Conservation (phyloP, 179 eudicot genomes). For the Spinacia oleracea region DNA sequence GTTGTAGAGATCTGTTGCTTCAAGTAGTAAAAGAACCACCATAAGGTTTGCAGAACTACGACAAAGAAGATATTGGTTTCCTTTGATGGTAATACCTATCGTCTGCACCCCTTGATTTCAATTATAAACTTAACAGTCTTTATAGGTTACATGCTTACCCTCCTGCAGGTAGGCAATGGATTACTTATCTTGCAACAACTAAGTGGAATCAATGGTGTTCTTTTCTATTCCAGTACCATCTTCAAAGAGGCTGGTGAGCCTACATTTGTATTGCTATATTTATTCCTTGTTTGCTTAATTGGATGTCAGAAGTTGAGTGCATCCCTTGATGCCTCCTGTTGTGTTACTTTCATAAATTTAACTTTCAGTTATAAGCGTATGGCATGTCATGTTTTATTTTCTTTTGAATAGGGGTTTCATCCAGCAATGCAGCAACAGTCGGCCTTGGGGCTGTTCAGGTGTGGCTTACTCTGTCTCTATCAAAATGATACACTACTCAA, state of each 20-base stretch:
- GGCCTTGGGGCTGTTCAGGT: slow-evolving; percentile 93
- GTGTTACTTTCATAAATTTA: not conserved
- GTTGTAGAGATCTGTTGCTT: slow-evolving; percentile 84
- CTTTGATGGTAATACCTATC: slow-evolving; percentile 59
- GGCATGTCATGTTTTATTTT: not conserved
- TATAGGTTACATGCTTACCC: slow-evolving; percentile 10
- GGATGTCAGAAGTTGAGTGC: not conserved
- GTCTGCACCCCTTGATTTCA: slow-evolving; percentile 10
- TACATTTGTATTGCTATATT: not conserved
- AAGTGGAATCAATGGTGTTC: slow-evolving; percentile 82
- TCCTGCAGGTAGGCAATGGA: slow-evolving; percentile 86
- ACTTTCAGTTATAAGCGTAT: not conserved
- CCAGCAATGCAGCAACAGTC: slow-evolving; percentile 71
- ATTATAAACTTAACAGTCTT: slow-evolving; percentile 14
- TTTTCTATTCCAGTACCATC: slow-evolving; percentile 81
- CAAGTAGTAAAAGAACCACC: slow-evolving; percentile 70
- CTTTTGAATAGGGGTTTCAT: slow-evolving; percentile 65
- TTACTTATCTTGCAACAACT: slow-evolving; percentile 82
- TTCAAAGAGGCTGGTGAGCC: slow-evolving; percentile 80
- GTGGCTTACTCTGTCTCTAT: slow-evolving; percentile 1
- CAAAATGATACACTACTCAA: slow-evolving; percentile 5
- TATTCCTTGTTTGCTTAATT: not conserved
- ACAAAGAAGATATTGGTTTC: slow-evolving; percentile 93
- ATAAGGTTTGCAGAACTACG: slow-evolving; percentile 78
- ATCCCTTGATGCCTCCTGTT: not conserved